phyloP scores from a whole-genome alignment of 2,329 filamentous ascomycete species.

The Exserohilum turcica region DNA sequence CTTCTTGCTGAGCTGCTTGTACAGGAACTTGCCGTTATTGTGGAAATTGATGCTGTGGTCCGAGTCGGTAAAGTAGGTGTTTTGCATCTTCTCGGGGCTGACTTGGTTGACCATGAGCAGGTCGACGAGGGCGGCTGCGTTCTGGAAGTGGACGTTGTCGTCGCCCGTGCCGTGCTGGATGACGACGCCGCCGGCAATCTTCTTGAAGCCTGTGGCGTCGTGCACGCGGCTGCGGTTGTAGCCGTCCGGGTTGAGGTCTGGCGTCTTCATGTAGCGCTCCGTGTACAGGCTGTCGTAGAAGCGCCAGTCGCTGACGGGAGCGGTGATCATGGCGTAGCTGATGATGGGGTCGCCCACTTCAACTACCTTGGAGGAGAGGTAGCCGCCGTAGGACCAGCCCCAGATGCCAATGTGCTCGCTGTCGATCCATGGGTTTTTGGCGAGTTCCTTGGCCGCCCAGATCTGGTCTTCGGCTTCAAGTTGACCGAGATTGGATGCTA shows the following conservation, averaged over 20 bases:
- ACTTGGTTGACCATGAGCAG: constrained; percentile 64
- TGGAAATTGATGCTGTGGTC: constrained; percentile 67
- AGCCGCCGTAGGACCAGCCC: constrained; percentile 73
- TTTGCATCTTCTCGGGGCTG: constrained; percentile 65
- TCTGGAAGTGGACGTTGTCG: constrained; percentile 75
- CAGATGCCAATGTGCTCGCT: constrained; percentile 66
- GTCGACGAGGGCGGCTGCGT: constrained; percentile 66
- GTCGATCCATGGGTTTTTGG: constrained; percentile 62
- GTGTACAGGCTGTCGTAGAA: constrained; percentile 76
- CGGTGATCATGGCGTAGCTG: constrained; percentile 66
- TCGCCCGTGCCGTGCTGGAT: constrained; percentile 71
- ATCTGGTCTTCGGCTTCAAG: constrained; percentile 71
- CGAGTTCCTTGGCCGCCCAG: constrained; percentile 65
- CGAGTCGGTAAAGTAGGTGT: constrained; percentile 68
- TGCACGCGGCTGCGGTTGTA: constrained; percentile 67
- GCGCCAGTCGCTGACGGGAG: constrained; percentile 70
- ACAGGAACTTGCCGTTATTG: constrained; percentile 61
- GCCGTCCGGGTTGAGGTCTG: constrained; percentile 60
- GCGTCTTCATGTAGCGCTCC: constrained; percentile 73
- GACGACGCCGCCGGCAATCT: constrained; percentile 63
- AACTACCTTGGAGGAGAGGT: constrained; percentile 68
- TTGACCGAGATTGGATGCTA: constrained; percentile 64
- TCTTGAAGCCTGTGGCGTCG: constrained; percentile 65
- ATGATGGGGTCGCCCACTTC: constrained; percentile 67
- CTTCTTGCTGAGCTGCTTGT: constrained; percentile 65